phyloP scores from a whole-genome alignment of 208 protist genomes.

The Trichomonas gallinae region DNA sequence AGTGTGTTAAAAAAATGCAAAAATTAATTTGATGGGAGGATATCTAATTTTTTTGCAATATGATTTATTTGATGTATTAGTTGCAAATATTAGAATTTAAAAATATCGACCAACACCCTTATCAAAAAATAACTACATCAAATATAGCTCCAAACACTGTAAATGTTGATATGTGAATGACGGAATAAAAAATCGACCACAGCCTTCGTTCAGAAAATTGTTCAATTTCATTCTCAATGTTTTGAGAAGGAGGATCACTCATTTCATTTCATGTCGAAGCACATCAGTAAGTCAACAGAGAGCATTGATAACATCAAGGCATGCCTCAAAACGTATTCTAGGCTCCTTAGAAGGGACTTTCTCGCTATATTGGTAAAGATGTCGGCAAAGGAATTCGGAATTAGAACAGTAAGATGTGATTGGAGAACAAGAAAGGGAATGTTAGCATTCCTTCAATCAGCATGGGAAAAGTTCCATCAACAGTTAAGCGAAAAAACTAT shows the following conservation, averaged over 20 bases:
- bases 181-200: too few species aligned
- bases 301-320: neutral
- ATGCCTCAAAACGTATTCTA: neutral
- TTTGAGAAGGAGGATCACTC: neutral
- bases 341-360: neutral
- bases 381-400: neutral
- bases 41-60: too few species aligned
- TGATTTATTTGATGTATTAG: too few species aligned
- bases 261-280: neutral
- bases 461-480: neutral
- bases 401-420: neutral
- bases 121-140: too few species aligned
- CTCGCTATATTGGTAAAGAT: neutral
- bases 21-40: too few species aligned
- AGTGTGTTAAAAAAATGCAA: too few species aligned
- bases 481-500: neutral
- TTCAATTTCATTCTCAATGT: too few species aligned
- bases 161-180: too few species aligned
- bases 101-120: too few species aligned
- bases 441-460: neutral
- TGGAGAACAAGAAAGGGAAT: neutral
- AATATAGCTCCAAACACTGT: too few species aligned
- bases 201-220: too few species aligned
- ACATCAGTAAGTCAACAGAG: neutral
- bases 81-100: too few species aligned